Base-by-base conservation (phyloP, 257 asterid genomes). In the Phtheirospermum japonicum region DNA sequence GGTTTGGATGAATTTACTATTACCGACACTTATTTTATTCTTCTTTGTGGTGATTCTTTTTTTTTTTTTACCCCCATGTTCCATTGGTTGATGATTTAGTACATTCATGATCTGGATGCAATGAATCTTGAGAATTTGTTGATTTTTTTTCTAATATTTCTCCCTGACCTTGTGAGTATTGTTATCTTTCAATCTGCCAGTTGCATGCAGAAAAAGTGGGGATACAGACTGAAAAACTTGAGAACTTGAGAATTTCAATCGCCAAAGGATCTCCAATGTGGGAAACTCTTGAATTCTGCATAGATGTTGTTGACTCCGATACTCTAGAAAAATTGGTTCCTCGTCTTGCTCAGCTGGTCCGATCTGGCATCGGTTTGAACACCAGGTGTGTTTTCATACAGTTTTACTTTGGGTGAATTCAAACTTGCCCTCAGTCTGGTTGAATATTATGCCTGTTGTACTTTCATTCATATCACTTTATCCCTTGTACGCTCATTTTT, bases 231-330 rank as follows among this genome's bases (percentile, higher is more conserved):
- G 97, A 92, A 72, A 92, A 92, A 79, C 91, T 92, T 36, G 99
- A 92, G 31, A 86, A 82, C 78, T 72, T 92, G 80, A 84, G 97
- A 40, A 83, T 92, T 63, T 92, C 99, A 63, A 89, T 89, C 9
- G 96, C 99, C 66, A 86, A 71, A 75, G 85, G 97, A 62, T 92
- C 99, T 71, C 96, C 94, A 63, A 92, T 92, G 99, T 92, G 99
- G 99, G 97, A 86, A 86, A 86, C 96, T 77, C 95, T 92, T 73
- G 97, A 92, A 59, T 72, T 90, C 71, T 92, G 99, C 77, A 82
- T 92, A 52, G 97, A 89, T 64, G 87, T 85, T 13, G 85, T 86
- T 52, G 99, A 92, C 84, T 76, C 88, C 61, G 79, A 64, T 48
- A 87, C 97, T 17, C 82, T 92, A 19, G 99, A 89, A 57, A 69